These are phyloP conservation scores for Nakaseomyces uthaithaninus DNA, from an alignment of 1,139 yeast genomes.

Conservation along the genomic window DNA sequence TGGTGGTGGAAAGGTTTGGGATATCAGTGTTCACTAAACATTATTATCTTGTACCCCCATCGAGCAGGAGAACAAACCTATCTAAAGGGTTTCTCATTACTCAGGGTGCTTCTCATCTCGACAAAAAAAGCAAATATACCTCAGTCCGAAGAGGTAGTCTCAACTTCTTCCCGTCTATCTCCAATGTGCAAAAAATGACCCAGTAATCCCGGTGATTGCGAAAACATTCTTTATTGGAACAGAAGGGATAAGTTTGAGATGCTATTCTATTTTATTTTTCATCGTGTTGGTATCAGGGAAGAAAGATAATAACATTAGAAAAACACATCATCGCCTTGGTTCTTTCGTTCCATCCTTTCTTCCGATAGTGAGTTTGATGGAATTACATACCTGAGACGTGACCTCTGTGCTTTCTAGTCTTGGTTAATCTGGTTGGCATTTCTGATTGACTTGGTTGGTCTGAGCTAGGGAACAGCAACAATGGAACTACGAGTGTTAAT, in stretches of 20 bases:
- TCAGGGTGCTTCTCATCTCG: background rate
- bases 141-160: too few species aligned
- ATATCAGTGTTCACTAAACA: conserved; percentile 4
- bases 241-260: background rate
- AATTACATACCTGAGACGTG: conserved; percentile 92
- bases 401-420: conserved; percentile 99
- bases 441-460: conserved; percentile 12
- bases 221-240: background rate
- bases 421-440: conserved; percentile 99
- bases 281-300: background rate
- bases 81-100: background rate
- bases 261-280: background rate
- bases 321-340: conserved; percentile 34
- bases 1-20: background rate
- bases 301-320: conserved; percentile 8
- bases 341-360: conserved; percentile 35
- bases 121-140: background rate
- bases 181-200: too few species aligned
- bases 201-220: conserved; percentile 6
- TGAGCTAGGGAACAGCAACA: background rate
- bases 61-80: background rate
- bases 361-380: conserved; percentile 17
- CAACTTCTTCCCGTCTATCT: too few species aligned
- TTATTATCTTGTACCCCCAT: background rate
- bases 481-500: background rate